Conservation (phyloP, 108 stramenopile genomes). For the Bacterosira constricta region DNA sequence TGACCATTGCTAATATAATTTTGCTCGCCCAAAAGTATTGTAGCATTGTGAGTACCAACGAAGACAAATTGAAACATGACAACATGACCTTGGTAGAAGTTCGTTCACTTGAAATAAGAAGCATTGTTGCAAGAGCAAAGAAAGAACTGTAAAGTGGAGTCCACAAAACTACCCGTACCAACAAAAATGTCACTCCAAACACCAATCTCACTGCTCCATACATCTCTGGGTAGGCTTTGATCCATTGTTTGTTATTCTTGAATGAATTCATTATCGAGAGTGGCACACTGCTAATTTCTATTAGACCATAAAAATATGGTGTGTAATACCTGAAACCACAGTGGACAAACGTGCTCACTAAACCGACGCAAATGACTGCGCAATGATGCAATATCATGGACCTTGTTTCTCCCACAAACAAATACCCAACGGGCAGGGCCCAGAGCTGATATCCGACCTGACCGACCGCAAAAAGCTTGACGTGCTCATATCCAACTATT, state of each 20-base stretch:
- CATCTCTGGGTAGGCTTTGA: conserved; percentile 33
- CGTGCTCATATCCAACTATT: conserved; percentile 46
- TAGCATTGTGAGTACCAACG: conserved; percentile 30
- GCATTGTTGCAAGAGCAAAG: conserved; percentile 22
- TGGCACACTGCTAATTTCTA: conserved; percentile 66
- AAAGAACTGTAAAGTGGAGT: conserved; percentile 40
- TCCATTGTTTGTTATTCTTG: conserved; percentile 61
- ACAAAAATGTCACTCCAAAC: conserved; percentile 38
- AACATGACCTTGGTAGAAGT: conserved; percentile 16
- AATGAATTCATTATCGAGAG: conserved; percentile 72
- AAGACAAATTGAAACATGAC: conserved; percentile 8
- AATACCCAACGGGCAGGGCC: conserved; percentile 66
- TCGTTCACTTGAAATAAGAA: conserved; percentile 14
- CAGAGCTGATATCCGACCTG: conserved; percentile 81
- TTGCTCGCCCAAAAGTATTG: conserved; percentile 53
- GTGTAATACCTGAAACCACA: conserved; percentile 68
- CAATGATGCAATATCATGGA: conserved; percentile 78
- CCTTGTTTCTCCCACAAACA: conserved; percentile 53
- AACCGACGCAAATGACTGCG: conserved; percentile 56
- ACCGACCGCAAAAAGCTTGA: conserved; percentile 48
- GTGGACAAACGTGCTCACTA: conserved; percentile 44
- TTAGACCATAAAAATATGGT: conserved; percentile 65
- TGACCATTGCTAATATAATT: conserved; percentile 30
- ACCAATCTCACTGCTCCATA: conserved; percentile 28
- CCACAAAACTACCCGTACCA: conserved; percentile 44